These are phyloP conservation scores for Colletotrichum liriopes DNA, from an alignment of 2,329 filamentous ascomycete species.

Conservation along the genomic window DNA sequence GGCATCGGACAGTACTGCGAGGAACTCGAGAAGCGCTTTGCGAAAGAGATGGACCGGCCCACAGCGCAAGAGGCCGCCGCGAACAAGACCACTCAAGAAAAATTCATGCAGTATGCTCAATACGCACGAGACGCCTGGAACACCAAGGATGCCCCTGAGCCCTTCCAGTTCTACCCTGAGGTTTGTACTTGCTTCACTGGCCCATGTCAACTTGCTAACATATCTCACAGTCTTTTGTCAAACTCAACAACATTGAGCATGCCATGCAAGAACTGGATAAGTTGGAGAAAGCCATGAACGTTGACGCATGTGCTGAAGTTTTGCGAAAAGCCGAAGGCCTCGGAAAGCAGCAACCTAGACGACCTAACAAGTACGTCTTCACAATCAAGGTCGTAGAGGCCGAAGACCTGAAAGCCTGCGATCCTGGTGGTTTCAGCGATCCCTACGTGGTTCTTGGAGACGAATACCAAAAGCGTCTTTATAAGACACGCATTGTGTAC, in stretches of 20 bases:
- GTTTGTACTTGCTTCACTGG: conserved; percentile 63
- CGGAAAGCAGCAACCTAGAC: conserved; percentile 73
- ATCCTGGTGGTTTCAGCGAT: conserved; percentile 93
- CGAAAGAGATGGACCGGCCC: conserved; percentile 92
- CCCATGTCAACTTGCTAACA: conserved; percentile 2
- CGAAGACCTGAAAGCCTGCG: conserved; percentile 98
- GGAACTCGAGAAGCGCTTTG: conserved; percentile 86
- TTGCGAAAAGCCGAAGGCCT: conserved; percentile 83
- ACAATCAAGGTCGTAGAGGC: conserved; percentile 99
- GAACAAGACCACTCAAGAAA: conserved; percentile 88
- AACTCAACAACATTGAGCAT: conserved; percentile 97
- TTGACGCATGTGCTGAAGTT: conserved; percentile 89
- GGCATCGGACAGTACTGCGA: conserved; percentile 94
- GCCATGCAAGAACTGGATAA: conserved; percentile 93
- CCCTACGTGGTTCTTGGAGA: conserved; percentile 97
- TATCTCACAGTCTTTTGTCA: conserved; percentile 84
- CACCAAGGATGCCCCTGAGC: conserved; percentile 92
- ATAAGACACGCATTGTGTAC: conserved; percentile 94
- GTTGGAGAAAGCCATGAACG: conserved; percentile 90
- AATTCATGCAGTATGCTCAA: conserved; percentile 92
- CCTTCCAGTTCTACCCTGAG: conserved; percentile 96
- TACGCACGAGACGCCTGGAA: conserved; percentile 95
- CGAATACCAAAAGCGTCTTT: conserved; percentile 96
- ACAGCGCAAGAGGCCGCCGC: conserved; percentile 89
- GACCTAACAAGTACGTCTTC: conserved; percentile 92